Evolutionary conservation across 805 yeast genomes (phyloP).

Genomic region (Spathaspora boniae): DNA sequence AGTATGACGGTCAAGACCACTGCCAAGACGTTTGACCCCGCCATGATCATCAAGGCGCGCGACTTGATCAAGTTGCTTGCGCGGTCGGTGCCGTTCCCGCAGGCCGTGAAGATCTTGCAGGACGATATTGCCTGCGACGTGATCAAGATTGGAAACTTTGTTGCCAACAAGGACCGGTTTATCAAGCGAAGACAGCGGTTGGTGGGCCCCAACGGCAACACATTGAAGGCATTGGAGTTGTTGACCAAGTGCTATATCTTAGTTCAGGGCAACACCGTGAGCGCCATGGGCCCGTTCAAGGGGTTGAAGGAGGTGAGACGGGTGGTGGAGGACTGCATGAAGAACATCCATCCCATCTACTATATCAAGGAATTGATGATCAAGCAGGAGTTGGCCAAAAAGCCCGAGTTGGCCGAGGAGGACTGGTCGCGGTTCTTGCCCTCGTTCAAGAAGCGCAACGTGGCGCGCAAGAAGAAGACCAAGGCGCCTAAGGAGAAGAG

Average conservation of each 20-base stretch:
- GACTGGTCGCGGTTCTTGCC: constrained; percentile 98
- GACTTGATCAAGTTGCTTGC: constrained; percentile 91
- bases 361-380: constrained; percentile 97
- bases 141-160: constrained; percentile 88
- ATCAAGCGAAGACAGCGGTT: constrained; percentile 93
- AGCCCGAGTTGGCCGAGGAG: constrained; percentile 92
- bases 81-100: constrained; percentile 95
- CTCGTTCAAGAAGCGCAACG: constrained; percentile 92
- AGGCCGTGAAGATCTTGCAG: constrained; percentile 85
- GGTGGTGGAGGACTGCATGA: constrained; percentile 97
- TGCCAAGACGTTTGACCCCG: constrained; percentile 93
- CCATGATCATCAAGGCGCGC: constrained; percentile 87
- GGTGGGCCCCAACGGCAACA: constrained; percentile 96
- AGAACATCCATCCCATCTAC: constrained; percentile 94
- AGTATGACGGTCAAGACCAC: constrained; percentile 97
- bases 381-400: constrained; percentile 89
- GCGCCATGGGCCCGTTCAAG: constrained; percentile 94
- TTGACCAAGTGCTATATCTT: constrained; percentile 93
- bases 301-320: constrained; percentile 90
- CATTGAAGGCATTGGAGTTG: constrained; percentile 90
- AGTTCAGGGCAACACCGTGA: constrained; percentile 96
- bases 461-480: constrained; percentile 85
- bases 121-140: constrained; percentile 96
- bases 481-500: constrained; percentile 53
- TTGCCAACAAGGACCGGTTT: constrained; percentile 87